phyloP scores from a whole-genome alignment of 371 early-diverging fungal genomes.

The Zychaea mexicana region DNA sequence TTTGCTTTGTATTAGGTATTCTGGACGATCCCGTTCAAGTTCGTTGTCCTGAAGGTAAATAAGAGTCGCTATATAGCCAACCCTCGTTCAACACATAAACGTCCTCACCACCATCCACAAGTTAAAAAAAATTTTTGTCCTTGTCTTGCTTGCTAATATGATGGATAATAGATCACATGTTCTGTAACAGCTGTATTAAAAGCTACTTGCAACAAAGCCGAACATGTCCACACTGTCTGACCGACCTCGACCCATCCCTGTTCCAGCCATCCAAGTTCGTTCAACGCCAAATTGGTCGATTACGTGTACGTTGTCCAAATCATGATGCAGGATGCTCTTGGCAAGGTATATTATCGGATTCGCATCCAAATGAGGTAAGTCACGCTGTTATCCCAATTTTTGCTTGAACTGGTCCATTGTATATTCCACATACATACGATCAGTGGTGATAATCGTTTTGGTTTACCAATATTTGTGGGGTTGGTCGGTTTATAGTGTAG shows the following conservation, averaged over 20 bases:
- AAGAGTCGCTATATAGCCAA: neutral
- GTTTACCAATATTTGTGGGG: no score
- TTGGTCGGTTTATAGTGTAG: slow-evolving; percentile 44
- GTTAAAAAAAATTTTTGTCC: neutral
- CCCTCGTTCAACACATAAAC: no score
- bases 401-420: no score
- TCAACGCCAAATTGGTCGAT: slow-evolving; percentile 42
- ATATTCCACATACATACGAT: no score
- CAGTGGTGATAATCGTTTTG: no score
- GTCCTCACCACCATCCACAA: no score
- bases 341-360: slow-evolving; percentile 42
- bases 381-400: neutral
- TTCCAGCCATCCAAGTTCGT: slow-evolving; percentile 53
- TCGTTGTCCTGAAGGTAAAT: slow-evolving; percentile 54
- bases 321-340: slow-evolving; percentile 41
- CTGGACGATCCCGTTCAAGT: slow-evolving; percentile 56
- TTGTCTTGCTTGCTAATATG: neutral
- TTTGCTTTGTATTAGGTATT: slow-evolving; percentile 25
- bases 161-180: slow-evolving; percentile 44
- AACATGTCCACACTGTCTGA: slow-evolving; percentile 30
- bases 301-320: slow-evolving; percentile 39
- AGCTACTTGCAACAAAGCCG: slow-evolving; percentile 31
- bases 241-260: slow-evolving; percentile 22
- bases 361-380: slow-evolving; percentile 39
- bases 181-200: slow-evolving; percentile 43